Evolutionary conservation across 768 basidiomycete species (phyloP).

Genomic region (Cystoderma amianthinum): DNA sequence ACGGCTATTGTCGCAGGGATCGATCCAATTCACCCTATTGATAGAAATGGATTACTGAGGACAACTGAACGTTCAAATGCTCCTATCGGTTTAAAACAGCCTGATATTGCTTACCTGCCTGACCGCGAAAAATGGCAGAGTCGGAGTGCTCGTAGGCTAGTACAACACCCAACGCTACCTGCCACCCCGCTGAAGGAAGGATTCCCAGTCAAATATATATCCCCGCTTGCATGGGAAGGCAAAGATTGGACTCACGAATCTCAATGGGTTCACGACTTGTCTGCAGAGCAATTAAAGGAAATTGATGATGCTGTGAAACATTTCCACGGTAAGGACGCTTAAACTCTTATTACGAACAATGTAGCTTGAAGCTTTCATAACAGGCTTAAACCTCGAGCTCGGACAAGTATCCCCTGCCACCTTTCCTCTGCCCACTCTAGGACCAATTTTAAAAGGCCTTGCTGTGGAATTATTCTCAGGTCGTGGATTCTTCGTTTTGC

Average conservation of each 20-base stretch:
- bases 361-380: neutral
- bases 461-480: slow-evolving; percentile 34
- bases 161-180: slow-evolving; percentile 2
- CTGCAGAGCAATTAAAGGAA: slow-evolving; percentile 2
- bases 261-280: slow-evolving; percentile 4
- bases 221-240: slow-evolving; percentile 7
- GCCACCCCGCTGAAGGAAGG: slow-evolving; percentile 3
- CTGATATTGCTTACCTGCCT: slow-evolving; percentile 2
- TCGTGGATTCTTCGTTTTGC: slow-evolving; percentile 41
- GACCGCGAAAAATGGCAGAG: slow-evolving; percentile 4
- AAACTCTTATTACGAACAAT: neutral
- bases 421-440: slow-evolving; percentile 37
- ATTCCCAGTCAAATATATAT: slow-evolving; percentile 3
- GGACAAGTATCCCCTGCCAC: slow-evolving; percentile 24
- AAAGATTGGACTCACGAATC: slow-evolving; percentile 2
- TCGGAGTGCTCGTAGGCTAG: slow-evolving; percentile 2
- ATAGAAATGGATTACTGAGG: neutral
- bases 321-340: neutral
- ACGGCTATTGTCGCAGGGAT: neutral
- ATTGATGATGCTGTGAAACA: slow-evolving; percentile 1
- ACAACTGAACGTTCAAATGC: neutral
- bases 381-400: slow-evolving; percentile 18
- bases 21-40: neutral
- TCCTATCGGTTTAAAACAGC: neutral
- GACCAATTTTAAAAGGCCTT: slow-evolving; percentile 24